Conservation (phyloP, 169 alveolate genomes). For the Eimeria maxima region DNA sequence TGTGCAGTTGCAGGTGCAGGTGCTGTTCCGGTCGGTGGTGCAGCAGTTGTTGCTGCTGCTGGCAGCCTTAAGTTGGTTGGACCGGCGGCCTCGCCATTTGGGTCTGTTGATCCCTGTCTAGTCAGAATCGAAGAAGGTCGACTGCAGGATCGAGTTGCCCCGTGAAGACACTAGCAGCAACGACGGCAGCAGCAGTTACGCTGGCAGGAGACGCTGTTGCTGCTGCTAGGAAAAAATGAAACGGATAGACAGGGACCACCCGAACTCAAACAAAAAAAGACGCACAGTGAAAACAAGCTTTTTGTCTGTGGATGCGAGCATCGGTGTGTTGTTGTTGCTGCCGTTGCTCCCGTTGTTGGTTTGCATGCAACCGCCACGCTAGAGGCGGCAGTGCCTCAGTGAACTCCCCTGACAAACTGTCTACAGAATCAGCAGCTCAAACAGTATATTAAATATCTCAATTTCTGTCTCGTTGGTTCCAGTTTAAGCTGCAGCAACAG, state of each 20-base stretch:
- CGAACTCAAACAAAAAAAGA: not conserved
- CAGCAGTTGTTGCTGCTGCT: constrained; percentile 26
- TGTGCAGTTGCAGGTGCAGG: not conserved
- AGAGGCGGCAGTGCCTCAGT: not conserved
- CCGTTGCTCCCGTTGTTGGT: constrained; percentile 30
- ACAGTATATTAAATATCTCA: not conserved
- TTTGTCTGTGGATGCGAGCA: not conserved
- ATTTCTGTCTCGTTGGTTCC: not conserved
- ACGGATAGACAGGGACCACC: not conserved
- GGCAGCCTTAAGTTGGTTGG: not conserved
- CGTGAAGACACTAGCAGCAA: not conserved
- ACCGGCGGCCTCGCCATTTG: not conserved
- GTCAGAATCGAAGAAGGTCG: not conserved
- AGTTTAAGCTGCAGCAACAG: constrained; percentile 20
- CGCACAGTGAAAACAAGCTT: not conserved
- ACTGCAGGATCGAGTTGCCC: not conserved
- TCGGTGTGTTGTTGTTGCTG: constrained; percentile 35
- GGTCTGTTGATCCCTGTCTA: not conserved
- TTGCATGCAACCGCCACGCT: not conserved
- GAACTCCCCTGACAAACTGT: not conserved
- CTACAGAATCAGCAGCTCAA: not conserved
- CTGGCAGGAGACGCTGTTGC: not conserved
- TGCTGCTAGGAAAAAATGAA: not conserved
- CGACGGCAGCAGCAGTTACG: not conserved
- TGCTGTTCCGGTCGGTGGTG: constrained; percentile 8